Percentiles rank a stretch among this genome's conserved stretches.
Conservation (phyloP, 345 rosid genomes). For the Nasturtium officinale region DNA sequence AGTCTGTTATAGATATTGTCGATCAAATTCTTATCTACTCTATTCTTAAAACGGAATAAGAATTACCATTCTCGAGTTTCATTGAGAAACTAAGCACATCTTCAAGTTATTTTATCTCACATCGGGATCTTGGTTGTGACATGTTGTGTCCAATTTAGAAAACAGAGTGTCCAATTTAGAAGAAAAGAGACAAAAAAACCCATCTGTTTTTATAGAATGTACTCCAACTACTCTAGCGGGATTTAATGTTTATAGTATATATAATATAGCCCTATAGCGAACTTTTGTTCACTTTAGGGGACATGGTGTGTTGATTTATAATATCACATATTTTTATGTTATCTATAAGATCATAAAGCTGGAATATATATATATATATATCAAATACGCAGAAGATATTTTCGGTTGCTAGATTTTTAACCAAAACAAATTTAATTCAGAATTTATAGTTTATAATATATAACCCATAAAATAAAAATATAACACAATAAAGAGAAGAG, state of each 20-base stretch:
- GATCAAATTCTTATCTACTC: neutral
- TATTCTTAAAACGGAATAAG: neutral
- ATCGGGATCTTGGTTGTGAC: constrained; percentile 14
- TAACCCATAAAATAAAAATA: neutral
- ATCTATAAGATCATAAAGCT: neutral
- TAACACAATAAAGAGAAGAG: neutral
- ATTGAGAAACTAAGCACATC: neutral
- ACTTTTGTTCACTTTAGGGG: constrained; percentile 8
- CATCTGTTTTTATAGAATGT: constrained; percentile 1
- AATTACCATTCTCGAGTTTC: neutral
- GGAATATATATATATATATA: too few relatives aligned
- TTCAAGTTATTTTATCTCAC: neutral
- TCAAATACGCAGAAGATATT: too few relatives aligned
- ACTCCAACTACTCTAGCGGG: constrained; percentile 8
- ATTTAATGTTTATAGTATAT: neutral
- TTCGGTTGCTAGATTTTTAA: neutral
- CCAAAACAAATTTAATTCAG: neutral
- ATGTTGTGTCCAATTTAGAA: constrained; percentile 30
- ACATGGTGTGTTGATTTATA: constrained; percentile 20
- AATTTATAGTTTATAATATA: neutral
- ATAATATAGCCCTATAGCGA: neutral
- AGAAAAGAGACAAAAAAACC: neutral
- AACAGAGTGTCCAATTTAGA: constrained; percentile 1
- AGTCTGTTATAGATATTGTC: neutral
- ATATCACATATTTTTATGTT: constrained; percentile 2